Evolutionary conservation across 2,329 filamentous ascomycete species (phyloP).

Genomic region (Mycosphaerella sp.): DNA sequence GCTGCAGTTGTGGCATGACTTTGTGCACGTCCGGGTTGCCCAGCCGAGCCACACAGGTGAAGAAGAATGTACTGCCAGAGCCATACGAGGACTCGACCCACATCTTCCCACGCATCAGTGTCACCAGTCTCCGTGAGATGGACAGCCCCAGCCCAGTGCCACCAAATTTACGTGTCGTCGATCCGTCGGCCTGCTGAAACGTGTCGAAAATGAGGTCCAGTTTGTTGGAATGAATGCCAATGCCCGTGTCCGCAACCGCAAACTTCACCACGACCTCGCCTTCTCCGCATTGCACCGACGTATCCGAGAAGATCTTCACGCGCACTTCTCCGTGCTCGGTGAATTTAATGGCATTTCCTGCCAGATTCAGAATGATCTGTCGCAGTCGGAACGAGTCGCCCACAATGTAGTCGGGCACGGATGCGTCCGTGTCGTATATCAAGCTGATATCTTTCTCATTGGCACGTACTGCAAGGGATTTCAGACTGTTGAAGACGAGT

Average conservation of each 20-base stretch:
- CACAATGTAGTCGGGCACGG: slow-evolving; percentile 89
- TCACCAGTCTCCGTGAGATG: slow-evolving; percentile 91
- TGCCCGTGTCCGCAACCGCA: slow-evolving; percentile 90
- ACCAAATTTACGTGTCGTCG: slow-evolving; percentile 91
- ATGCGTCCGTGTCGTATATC: slow-evolving; percentile 87
- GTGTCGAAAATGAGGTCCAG: slow-evolving; percentile 97
- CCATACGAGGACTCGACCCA: slow-evolving; percentile 94
- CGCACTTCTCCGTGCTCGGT: slow-evolving; percentile 95
- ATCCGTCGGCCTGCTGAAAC: slow-evolving; percentile 96
- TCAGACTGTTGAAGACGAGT: slow-evolving; percentile 94
- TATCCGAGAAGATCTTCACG: slow-evolving; percentile 73
- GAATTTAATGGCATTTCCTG: slow-evolving; percentile 98
- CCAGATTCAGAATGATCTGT: slow-evolving; percentile 94
- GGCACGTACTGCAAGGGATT: slow-evolving; percentile 92
- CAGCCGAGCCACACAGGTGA: slow-evolving; percentile 84
- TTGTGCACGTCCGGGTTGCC: slow-evolving; percentile 70
- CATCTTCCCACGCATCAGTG: slow-evolving; percentile 91
- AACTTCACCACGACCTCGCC: slow-evolving; percentile 94
- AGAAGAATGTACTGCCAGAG: slow-evolving; percentile 90
- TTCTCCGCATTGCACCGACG: slow-evolving; percentile 57
- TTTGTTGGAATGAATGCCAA: slow-evolving; percentile 92
- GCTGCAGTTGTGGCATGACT: slow-evolving; percentile 75
- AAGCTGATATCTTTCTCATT: slow-evolving; percentile 93
- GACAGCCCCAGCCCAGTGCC: slow-evolving; percentile 90
- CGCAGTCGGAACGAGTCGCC: slow-evolving; percentile 94